Evolutionary conservation across 768 basidiomycete genomes (phyloP), one percentile per base, ranked within the genome.

Genomic region (Pilatotrama ljubarskyi): DNA sequence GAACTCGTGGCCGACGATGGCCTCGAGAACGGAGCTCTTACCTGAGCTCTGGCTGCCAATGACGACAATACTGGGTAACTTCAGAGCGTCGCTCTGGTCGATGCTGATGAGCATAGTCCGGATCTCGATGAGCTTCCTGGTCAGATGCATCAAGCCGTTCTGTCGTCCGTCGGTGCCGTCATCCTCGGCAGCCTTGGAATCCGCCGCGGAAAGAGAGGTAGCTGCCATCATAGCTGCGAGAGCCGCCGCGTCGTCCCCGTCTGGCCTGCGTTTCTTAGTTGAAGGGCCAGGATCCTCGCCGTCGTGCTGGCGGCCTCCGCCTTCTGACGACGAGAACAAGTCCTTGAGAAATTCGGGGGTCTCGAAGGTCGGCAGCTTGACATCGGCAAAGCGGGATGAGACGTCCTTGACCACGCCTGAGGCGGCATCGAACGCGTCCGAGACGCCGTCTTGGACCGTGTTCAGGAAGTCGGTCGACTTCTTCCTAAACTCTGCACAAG

Each of bases 41-140:
- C 97, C 97, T 2, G 93, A 95, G 73, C 95, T 97, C 77, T 99
- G 97, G 72, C 93, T 96, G 11, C 97, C 97, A 63, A 99, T 91
- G 47, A 98, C 97, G 42, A 98, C 97, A 62, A 99, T 98, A 67
- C 94, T 96, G 1, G 97, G 97, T 18, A 99, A 78, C 68, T 95
- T 98, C 66, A 99, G 81, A 7, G 88, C 84, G 64, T 98, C 96
- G 64, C 89, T 94, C 74, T 98, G 94, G 74, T 98, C 97, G 55
- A 98, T 95, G 68, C 91, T 90, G 22, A 98, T 79, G n/a, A 99
- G 78, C 82, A 98, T 95, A 62, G 82, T 88, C 57, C 97, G 79
- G 68, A 99, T 97, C 74, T 95, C 95, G 70, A 99, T 99, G 58
- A 99, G 84, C 70, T 96, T 98, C 71, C 82, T 82, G 2, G 97